Base-by-base conservation (phyloP, 257 asterid genomes). In the Ilex asprella region DNA sequence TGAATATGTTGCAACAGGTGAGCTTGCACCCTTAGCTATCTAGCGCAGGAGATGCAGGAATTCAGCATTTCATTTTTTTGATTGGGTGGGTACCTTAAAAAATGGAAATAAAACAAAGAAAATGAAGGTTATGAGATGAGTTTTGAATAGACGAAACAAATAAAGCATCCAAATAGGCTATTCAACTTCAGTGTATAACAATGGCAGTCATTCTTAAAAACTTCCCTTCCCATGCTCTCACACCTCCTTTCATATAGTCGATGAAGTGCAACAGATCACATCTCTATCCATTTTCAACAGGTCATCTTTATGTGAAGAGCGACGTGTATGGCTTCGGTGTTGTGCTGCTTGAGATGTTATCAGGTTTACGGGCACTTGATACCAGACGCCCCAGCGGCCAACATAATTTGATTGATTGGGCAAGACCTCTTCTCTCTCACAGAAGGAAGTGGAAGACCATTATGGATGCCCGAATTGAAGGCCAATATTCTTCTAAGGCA, bases 261-360 rank as follows among this genome's bases (percentile, higher is more conserved):
- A 46, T 14, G 14, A 14, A 5, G n/a, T 46, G 4, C 14, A 46
- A 35, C 8, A 35, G 41, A 8, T 35, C 51, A 29, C 64, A 11
- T 29, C 16, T 14, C 39, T 58, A 39, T 63, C 13, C 52, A 47
- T 43, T 51, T 49, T 54, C 52, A 31, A 50, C 70, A 82, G 89
- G 89, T 14, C 89, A 80, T 69, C 76, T 83, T 5, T 80, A 80
- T 14, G 86, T 80, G 72, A 78, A 80, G 77, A 78, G 89, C 57
- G 84, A 83, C n/a, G 89, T 83, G 52, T 83, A 83, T 50, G 89
- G 89, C 3, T 83, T 80, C 21, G 89, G 89, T 1, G 86, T 83
- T 53, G 89, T 83, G 78, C 74, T 83, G 69, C 86, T 83, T 15
- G 89, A 83, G 81, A 62, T 80, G 67, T 9, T 83, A 66, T 80